Percentiles rank a stretch among this genome's conserved stretches.
Evolutionary conservation across 371 early-diverging fungal genomes (phyloP).

Genomic region (Chytridium lagenaria): DNA sequence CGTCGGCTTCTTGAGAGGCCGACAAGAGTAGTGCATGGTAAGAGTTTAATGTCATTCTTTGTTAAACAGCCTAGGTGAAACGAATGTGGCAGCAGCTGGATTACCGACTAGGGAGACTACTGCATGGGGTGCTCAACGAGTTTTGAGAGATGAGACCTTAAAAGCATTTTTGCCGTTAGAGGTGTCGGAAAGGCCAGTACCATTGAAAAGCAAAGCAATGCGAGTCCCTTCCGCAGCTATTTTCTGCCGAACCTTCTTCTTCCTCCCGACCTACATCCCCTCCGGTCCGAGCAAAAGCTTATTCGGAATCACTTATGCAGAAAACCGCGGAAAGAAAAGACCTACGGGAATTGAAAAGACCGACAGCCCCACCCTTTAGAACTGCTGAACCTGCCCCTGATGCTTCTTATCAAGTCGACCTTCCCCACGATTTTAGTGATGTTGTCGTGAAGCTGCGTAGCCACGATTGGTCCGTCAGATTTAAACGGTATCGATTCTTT

Average conservation of each 20-base stretch:
- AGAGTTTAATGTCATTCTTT: neutral
- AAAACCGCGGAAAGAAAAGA: slow-evolving; percentile 3
- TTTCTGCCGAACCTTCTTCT: slow-evolving; percentile 6
- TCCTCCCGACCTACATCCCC: slow-evolving; percentile 1
- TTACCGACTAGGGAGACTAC: neutral
- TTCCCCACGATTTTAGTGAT: neutral
- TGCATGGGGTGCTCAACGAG: slow-evolving; percentile 32
- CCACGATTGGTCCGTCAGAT: slow-evolving; percentile 30
- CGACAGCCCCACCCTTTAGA: neutral
- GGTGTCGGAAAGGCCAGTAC: neutral
- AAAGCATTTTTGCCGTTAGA: neutral
- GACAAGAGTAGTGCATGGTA: neutral
- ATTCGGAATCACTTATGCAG: neutral
- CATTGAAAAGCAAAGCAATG: slow-evolving; percentile 23
- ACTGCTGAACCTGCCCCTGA: neutral
- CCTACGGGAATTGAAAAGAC: neutral
- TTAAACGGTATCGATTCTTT: slow-evolving; percentile 24
- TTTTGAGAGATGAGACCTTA: slow-evolving; percentile 12
- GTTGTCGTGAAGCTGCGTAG: slow-evolving; percentile 4
- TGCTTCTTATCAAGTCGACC: neutral
- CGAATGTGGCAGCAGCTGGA: too few species aligned
- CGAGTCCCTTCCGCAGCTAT: slow-evolving; percentile 29
- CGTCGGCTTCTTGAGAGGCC: slow-evolving; percentile 5
- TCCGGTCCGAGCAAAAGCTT: slow-evolving; percentile 7
- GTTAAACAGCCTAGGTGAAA: neutral